Evolutionary conservation across 2,329 filamentous ascomycete genomes (phyloP).

Genomic region (Exserohilum turcica): DNA sequence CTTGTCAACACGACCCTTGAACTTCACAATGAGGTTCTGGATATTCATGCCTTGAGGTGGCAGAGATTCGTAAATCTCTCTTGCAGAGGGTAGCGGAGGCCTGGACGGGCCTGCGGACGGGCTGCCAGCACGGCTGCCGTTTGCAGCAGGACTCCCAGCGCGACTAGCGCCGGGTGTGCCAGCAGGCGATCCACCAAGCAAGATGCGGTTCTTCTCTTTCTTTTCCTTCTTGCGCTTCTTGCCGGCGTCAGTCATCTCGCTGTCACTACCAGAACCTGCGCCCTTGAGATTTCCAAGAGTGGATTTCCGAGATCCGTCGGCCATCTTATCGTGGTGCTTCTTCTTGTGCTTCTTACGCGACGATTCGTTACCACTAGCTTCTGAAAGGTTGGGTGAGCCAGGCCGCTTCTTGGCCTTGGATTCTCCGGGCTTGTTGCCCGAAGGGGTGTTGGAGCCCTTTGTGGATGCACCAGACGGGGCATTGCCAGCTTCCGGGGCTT

Average conservation of each 20-base stretch:
- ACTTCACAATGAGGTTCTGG: slow-evolving; percentile 47
- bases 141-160: slow-evolving; percentile 50
- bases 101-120: slow-evolving; percentile 26
- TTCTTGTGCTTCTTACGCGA: slow-evolving; percentile 65
- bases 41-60: slow-evolving; percentile 53
- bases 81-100: slow-evolving; percentile 48
- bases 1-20: slow-evolving; percentile 50
- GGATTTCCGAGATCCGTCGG: slow-evolving; percentile 34
- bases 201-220: slow-evolving; percentile 64
- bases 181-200: slow-evolving; percentile 59
- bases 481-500: slow-evolving; percentile 53
- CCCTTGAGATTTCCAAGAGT: slow-evolving; percentile 39
- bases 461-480: slow-evolving; percentile 61
- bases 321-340: slow-evolving; percentile 34
- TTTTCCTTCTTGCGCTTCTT: slow-evolving; percentile 63
- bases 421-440: slow-evolving; percentile 59
- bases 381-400: slow-evolving; percentile 84
- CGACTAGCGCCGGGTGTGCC: slow-evolving; percentile 68
- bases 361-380: slow-evolving; percentile 90
- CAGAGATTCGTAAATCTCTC: slow-evolving; percentile 53
- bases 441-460: slow-evolving; percentile 73
- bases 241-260: slow-evolving; percentile 71
- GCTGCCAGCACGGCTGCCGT: slow-evolving; percentile 39
- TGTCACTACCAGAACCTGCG: slow-evolving; percentile 71
- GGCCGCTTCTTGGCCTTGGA: slow-evolving; percentile 73